Evolutionary conservation across 106 monocot species (phyloP), one percentile per base, ranked within the genome.

Genomic region (Platanthera zijinensis): DNA sequence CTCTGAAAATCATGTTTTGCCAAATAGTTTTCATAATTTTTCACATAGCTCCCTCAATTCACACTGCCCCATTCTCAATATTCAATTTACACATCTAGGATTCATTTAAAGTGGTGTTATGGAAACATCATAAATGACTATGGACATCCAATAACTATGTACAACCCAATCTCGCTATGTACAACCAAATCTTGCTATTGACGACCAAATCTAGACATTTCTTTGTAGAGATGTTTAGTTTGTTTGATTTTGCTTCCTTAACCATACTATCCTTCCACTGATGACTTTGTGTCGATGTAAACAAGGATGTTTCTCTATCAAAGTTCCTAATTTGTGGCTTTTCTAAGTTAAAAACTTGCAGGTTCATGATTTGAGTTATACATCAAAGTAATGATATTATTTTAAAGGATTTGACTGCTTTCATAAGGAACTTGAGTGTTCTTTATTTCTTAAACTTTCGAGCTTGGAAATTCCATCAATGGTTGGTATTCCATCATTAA

Each of bases 391-490:
- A 66, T 30, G 32, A 25, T 12, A 66, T 30, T 11, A 30, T 66
- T 39, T 39, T 39, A 32, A 66, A 64, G 32, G 32, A 66, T 66
- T 57, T 66, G 8, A 10, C 18, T 32, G 30, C 12, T 32, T 66
- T 66, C 10, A 10, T 66, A 66, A 12, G 66, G 66, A 9, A 12
- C 25, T 12, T 28, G 2, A 64, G 3, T 30, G 0, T 64, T 64
- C 64, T 64, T n/a, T 1, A 64, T 10, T 64, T 25, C 28, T 19
- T 18, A 18, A 61, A 61, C 19, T 71, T 71, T 19, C 51, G 50
- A 72, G 11, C 50, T 22, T 72, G 50, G 72, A 6, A 5, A 72
- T 72, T 51, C 72, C 49, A 72, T 21, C n/a, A 50, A 72, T 72
- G 72, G 51, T 1, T 72, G 19, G 7, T 50, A 7, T 10, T 6